Evolutionary conservation across 2,329 filamentous ascomycete genomes (phyloP).

Genomic region (Fusarium floridanum): DNA sequence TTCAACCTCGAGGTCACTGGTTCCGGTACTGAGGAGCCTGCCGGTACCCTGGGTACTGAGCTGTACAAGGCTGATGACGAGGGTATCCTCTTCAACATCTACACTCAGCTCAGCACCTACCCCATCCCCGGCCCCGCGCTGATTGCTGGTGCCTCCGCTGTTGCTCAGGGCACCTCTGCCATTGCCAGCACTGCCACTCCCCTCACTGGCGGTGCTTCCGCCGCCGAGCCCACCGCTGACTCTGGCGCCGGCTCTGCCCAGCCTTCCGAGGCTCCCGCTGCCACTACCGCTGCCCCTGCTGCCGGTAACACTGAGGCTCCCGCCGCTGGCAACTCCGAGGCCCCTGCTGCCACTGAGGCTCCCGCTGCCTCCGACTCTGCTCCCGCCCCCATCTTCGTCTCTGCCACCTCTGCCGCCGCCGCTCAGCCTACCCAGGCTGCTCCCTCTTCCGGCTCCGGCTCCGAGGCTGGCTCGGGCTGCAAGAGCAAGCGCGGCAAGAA

Average conservation of each 20-base stretch:
- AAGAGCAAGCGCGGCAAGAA: constrained; percentile 43
- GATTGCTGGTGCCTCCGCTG: constrained; percentile 37
- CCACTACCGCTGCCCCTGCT: background rate
- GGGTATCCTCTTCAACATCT: constrained; percentile 53
- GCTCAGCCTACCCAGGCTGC: constrained; percentile 35
- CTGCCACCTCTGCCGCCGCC: constrained; percentile 26
- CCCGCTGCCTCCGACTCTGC: constrained; percentile 5
- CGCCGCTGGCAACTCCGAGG: constrained; percentile 5
- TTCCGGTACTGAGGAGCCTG: constrained; percentile 52
- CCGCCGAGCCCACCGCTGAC: constrained; percentile 19
- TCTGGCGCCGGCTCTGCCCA: constrained; percentile 19
- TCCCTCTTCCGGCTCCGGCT: constrained; percentile 18
- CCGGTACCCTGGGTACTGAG: constrained; percentile 50
- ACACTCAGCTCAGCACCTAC: constrained; percentile 45
- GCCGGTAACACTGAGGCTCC: constrained; percentile 19
- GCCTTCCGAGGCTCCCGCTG: constrained; percentile 14
- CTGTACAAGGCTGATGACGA: constrained; percentile 49
- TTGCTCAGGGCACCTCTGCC: constrained; percentile 37
- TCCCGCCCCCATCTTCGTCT: constrained; percentile 1
- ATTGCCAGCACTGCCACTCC: constrained; percentile 30
- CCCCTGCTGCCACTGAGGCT: constrained; percentile 25
- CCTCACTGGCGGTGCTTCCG: constrained; percentile 20
- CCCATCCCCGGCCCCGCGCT: constrained; percentile 48
- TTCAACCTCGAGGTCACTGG: constrained; percentile 56
- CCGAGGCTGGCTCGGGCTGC: constrained; percentile 18